Percentiles rank a stretch among this genome's conserved stretches.
Conservation (phyloP, 2,329 filamentous ascomycete genomes). For the Mycosphaerella sp. region DNA sequence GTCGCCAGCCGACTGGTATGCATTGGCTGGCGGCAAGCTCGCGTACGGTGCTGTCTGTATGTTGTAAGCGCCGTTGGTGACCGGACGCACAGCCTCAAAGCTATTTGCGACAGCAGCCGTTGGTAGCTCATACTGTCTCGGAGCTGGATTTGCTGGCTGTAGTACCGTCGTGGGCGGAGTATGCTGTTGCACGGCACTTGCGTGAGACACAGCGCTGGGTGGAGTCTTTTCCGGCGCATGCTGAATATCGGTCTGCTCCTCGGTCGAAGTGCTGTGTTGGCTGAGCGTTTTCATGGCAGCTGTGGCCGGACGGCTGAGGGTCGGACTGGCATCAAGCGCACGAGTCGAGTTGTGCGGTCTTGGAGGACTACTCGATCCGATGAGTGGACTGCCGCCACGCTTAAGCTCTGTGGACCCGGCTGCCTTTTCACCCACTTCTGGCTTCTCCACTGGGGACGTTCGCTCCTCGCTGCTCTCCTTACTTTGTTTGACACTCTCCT, state of each 20-base stretch:
- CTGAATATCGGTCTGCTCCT: constrained; percentile 13
- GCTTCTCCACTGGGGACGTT: constrained; percentile 16
- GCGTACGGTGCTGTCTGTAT: constrained; percentile 6
- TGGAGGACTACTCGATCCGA: constrained; percentile 33
- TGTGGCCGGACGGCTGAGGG: constrained; percentile 28
- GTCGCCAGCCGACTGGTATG: constrained; percentile 34
- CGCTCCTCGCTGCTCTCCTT: constrained; percentile 22
- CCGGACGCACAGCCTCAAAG: constrained; percentile 15
- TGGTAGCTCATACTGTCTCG: constrained; percentile 19
- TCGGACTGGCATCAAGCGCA: constrained; percentile 29
- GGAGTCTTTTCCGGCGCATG: constrained; percentile 18
- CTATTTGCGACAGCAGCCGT: constrained; percentile 19
- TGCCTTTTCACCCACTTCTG: constrained; percentile 15
- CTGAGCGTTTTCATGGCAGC: constrained; percentile 30
- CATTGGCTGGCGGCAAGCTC: constrained; percentile 12
- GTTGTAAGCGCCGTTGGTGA: constrained; percentile 12
- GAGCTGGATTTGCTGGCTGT: constrained; percentile 15
- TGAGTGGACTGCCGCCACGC: constrained; percentile 26
- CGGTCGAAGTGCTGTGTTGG: constrained; percentile 20
- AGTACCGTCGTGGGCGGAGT: constrained; percentile 22
- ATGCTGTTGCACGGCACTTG: constrained; percentile 21
- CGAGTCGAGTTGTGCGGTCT: constrained; percentile 17
- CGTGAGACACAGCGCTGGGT: constrained; percentile 13
- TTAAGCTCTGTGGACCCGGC: constrained; percentile 19
- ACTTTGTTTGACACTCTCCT: constrained; percentile 23